These are phyloP conservation scores for Tolypocladium tundrense DNA, from an alignment of 2,329 filamentous ascomycete species.

Conservation along the genomic window DNA sequence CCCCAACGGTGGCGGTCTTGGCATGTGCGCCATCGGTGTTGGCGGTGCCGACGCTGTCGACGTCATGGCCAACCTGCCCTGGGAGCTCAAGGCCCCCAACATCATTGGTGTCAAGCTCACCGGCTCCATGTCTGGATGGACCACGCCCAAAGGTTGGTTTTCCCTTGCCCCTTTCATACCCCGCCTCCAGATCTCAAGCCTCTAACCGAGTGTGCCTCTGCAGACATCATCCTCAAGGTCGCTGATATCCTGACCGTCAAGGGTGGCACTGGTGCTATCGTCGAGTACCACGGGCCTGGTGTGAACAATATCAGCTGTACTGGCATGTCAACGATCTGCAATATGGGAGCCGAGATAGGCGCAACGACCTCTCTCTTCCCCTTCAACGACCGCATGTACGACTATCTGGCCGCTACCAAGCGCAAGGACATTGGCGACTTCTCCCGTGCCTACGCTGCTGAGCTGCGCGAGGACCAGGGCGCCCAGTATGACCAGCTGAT, in stretches of 20 bases:
- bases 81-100: conserved; percentile 94
- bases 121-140: conserved; percentile 80
- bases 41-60: conserved; percentile 96
- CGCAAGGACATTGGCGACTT: conserved; percentile 85
- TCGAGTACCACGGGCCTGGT: conserved; percentile 76
- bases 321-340: conserved; percentile 84
- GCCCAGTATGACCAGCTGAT: conserved; percentile 87
- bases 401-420: conserved; percentile 89
- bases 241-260: conserved; percentile 85
- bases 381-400: conserved; percentile 85
- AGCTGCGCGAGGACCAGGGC: conserved; percentile 54
- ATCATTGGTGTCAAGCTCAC: conserved; percentile 77
- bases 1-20: conserved; percentile 90
- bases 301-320: conserved; percentile 84
- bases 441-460: conserved; percentile 66
- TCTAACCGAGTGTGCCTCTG: neutral
- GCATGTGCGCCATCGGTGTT: conserved; percentile 90
- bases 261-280: conserved; percentile 86
- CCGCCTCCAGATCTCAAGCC: neutral
- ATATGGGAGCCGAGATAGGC: conserved; percentile 86
- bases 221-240: conserved; percentile 78
- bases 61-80: conserved; percentile 88
- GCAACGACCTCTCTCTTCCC: conserved; percentile 96
- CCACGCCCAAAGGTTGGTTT: conserved; percentile 58
- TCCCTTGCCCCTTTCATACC: neutral